A percentile compares a stretch with the other conserved stretches of the same genome.
Evolutionary conservation across 257 asterid genomes (phyloP).

Genomic region (Avicennia marina): DNA sequence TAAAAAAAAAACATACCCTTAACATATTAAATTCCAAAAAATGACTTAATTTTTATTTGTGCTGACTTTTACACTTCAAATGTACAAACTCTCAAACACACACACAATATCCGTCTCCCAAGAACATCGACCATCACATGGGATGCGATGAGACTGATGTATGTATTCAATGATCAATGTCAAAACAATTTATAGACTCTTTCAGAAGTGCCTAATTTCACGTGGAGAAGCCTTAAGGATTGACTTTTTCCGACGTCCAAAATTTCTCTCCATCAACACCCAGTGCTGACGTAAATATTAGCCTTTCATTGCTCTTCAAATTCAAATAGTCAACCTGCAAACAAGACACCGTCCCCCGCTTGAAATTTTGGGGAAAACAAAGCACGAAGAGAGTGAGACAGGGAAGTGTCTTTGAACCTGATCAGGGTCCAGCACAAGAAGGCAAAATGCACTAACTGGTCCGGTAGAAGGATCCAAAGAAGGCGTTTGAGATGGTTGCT

Average conservation of each 20-base stretch:
- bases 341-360: not conserved
- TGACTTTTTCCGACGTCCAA: slow-evolving; percentile 57
- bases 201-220: too few species aligned
- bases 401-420: slow-evolving; percentile 40
- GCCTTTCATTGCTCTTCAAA: slow-evolving; percentile 76
- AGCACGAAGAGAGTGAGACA: not conserved
- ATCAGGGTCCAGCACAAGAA: slow-evolving; percentile 71
- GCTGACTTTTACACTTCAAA: too few species aligned
- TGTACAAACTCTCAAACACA: too few species aligned
- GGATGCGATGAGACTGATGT: too few species aligned
- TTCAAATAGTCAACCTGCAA: slow-evolving; percentile 84
- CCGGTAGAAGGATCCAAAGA: slow-evolving; percentile 59
- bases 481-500: slow-evolving; percentile 28
- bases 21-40: too few species aligned
- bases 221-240: too few species aligned
- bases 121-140: too few species aligned
- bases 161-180: too few species aligned
- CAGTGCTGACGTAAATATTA: slow-evolving; percentile 35
- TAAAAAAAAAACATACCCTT: too few species aligned
- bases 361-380: slow-evolving; percentile 1
- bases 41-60: too few species aligned
- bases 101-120: too few species aligned
- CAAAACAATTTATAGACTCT: too few species aligned
- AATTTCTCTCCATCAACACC: slow-evolving; percentile 38
- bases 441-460: slow-evolving; percentile 67